phyloP scores from a whole-genome alignment of 192 early-diverging fungal species.

The Coemansia sp. region DNA sequence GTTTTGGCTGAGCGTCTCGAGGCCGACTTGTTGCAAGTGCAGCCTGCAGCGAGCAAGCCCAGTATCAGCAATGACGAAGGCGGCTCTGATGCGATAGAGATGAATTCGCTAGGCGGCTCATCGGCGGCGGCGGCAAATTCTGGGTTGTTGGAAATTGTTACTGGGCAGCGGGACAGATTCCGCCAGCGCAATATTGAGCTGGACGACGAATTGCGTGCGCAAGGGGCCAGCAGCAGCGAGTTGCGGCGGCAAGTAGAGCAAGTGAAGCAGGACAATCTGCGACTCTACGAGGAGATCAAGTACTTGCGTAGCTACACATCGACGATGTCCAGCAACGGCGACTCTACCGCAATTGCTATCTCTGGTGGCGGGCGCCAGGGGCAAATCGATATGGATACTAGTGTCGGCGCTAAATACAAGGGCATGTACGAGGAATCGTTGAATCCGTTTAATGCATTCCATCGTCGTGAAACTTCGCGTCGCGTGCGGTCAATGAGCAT shows the following conservation, averaged over 20 bases:
- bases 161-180: slow-evolving; percentile 88
- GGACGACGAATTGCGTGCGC: slow-evolving; percentile 68
- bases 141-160: slow-evolving; percentile 77
- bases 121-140: not conserved
- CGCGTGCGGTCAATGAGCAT: slow-evolving; percentile 75
- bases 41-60: not conserved
- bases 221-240: slow-evolving; percentile 55
- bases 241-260: slow-evolving; percentile 65
- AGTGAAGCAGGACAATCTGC: slow-evolving; percentile 82
- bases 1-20: slow-evolving; percentile 50
- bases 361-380: slow-evolving; percentile 13
- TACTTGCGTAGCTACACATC: slow-evolving; percentile 77
- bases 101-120: not conserved
- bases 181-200: slow-evolving; percentile 84
- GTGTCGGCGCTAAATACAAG: slow-evolving; percentile 68
- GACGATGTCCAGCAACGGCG: slow-evolving; percentile 12
- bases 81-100: slow-evolving; percentile 10
- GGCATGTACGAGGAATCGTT: slow-evolving; percentile 83
- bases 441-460: slow-evolving; percentile 89
- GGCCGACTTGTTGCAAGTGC: slow-evolving; percentile 29
- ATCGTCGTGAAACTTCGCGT: slow-evolving; percentile 69
- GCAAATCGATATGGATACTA: slow-evolving; percentile 32
- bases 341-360: slow-evolving; percentile 24
- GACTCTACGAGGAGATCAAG: slow-evolving; percentile 87
- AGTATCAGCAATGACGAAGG: not conserved